Evolutionary conservation across 352 stramenopile genomes (phyloP).

Genomic region (Phytophthora citricola): DNA sequence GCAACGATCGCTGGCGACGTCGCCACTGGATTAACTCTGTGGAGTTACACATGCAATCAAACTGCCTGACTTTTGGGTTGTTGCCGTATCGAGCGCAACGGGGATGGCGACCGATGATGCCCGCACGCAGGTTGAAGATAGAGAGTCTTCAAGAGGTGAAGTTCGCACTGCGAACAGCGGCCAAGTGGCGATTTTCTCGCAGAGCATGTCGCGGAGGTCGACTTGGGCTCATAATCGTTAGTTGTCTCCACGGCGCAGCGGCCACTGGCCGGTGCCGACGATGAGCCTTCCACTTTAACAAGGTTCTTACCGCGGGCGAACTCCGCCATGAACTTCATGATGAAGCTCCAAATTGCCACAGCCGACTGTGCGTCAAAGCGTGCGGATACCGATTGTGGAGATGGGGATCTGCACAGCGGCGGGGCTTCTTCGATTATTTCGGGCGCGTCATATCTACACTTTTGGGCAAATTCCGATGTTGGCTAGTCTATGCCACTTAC

Average conservation of each 20-base stretch:
- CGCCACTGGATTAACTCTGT: slow-evolving; percentile 7
- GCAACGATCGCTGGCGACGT: slow-evolving; percentile 6
- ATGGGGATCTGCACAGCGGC: too few relatives aligned
- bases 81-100: slow-evolving; percentile 10
- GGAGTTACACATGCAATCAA: slow-evolving; percentile 7
- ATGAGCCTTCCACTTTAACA: neutral
- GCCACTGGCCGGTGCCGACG: neutral
- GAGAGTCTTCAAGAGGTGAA: neutral
- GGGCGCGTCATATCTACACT: slow-evolving; percentile 17
- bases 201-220: slow-evolving; percentile 15
- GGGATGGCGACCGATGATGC: slow-evolving; percentile 14
- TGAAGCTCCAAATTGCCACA: neutral
- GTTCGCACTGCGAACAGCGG: too few relatives aligned
- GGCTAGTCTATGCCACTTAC: slow-evolving; percentile 14
- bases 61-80: neutral
- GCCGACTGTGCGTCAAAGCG: neutral
- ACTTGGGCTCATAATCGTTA: slow-evolving; percentile 3
- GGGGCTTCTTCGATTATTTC: slow-evolving; percentile 20
- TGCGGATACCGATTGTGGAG: too few relatives aligned
- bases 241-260: too few relatives aligned
- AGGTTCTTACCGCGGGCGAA: neutral
- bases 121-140: slow-evolving; percentile 12
- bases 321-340: neutral
- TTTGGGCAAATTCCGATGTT: slow-evolving; percentile 15
- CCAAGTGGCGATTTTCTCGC: neutral